Conservation (phyloP, 768 basidiomycete genomes). For the Lactifluus subvellereus region DNA sequence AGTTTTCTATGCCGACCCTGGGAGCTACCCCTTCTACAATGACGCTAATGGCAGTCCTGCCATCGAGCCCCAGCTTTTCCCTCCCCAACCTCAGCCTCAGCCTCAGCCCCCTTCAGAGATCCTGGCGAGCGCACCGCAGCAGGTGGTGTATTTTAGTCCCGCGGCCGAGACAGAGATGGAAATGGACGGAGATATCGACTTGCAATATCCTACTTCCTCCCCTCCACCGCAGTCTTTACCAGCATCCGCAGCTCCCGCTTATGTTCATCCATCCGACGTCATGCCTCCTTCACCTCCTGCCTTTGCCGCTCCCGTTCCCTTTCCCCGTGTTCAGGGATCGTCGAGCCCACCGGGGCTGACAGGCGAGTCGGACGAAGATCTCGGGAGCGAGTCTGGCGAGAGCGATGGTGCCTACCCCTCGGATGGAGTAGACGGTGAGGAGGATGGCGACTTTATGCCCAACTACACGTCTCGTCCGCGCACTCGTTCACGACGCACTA, state of each 20-base stretch:
- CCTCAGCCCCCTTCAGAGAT: slow-evolving; percentile 6
- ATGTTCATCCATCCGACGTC: slow-evolving; percentile 17
- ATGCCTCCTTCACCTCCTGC: slow-evolving; percentile 17
- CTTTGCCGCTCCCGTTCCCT: slow-evolving; percentile 3
- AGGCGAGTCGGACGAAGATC: slow-evolving; percentile 19
- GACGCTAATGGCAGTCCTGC: slow-evolving; percentile 9
- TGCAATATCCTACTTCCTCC: slow-evolving; percentile 4
- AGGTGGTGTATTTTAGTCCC: slow-evolving; percentile 12
- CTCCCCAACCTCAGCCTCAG: slow-evolving; percentile 9
- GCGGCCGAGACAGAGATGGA: slow-evolving; percentile 17
- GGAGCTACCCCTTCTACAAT: slow-evolving; percentile 17
- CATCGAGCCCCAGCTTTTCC: slow-evolving; percentile 12
- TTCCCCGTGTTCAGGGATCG: slow-evolving; percentile 15
- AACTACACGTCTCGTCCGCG: background rate
- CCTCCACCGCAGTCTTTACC: slow-evolving; percentile 1
- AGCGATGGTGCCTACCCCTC: slow-evolving; percentile 19
- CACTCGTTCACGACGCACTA: slow-evolving; percentile 20
- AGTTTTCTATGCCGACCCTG: slow-evolving; percentile 12
- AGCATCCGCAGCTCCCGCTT: background rate
- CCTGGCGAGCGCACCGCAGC: slow-evolving; percentile 7
- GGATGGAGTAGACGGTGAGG: slow-evolving; percentile 14
- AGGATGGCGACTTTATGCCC: slow-evolving; percentile 20
- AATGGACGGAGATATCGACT: slow-evolving; percentile 4
- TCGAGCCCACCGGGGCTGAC: slow-evolving; percentile 23
- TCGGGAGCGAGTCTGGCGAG: slow-evolving; percentile 20